These are phyloP conservation scores for Setaria viridis DNA, from an alignment of 202 grass and related monocot species.

Conservation along the genomic window DNA sequence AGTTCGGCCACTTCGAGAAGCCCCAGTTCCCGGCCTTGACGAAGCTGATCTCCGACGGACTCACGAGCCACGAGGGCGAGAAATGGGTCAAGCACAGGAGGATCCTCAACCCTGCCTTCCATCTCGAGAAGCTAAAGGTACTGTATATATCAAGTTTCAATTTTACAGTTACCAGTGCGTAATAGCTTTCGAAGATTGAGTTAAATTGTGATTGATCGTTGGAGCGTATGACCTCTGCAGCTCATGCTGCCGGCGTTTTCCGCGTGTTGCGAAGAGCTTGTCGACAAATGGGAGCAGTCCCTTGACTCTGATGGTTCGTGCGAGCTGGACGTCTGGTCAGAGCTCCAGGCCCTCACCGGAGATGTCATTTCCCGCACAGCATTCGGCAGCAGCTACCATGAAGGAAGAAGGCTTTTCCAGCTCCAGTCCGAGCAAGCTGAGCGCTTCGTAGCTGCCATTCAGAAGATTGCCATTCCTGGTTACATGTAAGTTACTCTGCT, in stretches of 20 bases:
- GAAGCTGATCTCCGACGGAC: not conserved
- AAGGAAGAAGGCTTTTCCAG: constrained; percentile 39
- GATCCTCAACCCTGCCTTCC: constrained; percentile 27
- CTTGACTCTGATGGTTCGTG: constrained; percentile 41
- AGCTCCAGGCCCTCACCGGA: constrained; percentile 55
- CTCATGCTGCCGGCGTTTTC: constrained; percentile 66
- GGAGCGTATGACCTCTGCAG: constrained; percentile 29
- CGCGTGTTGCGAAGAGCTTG: constrained; percentile 56
- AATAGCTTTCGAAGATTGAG: not conserved
- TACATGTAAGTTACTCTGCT: constrained; percentile 43
- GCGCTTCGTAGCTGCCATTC: constrained; percentile 12
- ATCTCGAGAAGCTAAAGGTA: constrained; percentile 33
- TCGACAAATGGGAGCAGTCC: constrained; percentile 51
- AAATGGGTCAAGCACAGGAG: constrained; percentile 24
- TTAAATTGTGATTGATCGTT: not conserved
- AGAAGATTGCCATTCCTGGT: constrained; percentile 46
- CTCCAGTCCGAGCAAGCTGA: constrained; percentile 53
- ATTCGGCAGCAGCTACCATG: constrained; percentile 38
- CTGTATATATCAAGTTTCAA: not conserved
- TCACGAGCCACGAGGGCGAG: constrained; percentile 25
- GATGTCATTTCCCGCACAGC: constrained; percentile 52
- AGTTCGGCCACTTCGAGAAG: constrained; percentile 33
- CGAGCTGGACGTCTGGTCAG: constrained; percentile 59
- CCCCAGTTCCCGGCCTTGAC: constrained; percentile 27
- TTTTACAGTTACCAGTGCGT: not conserved